These are phyloP conservation scores for Oryza meridionalis DNA, from an alignment of 176 grass and related monocot genomes.

Conservation along the genomic window DNA sequence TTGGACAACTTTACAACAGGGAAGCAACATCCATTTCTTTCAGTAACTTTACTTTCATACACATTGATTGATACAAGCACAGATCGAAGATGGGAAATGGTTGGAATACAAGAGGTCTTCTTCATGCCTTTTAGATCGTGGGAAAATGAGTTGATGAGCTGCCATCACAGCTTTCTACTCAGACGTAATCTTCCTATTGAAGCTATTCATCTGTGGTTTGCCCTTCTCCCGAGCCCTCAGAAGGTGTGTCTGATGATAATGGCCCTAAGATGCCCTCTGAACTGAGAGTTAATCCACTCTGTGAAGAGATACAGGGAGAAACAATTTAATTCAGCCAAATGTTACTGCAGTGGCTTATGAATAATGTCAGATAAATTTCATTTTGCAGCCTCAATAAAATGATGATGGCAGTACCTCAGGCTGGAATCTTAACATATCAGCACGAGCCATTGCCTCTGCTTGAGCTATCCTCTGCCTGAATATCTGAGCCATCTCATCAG, in stretches of 20 bases:
- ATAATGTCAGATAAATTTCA: background rate
- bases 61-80: conserved; percentile 14
- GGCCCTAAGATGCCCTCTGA: conserved; percentile 87
- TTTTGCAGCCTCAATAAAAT: background rate
- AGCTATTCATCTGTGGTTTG: conserved; percentile 36
- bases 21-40: conserved; percentile 38
- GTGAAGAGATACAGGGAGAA: conserved; percentile 30
- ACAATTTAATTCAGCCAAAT: conserved; percentile 21
- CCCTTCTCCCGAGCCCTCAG: conserved; percentile 43
- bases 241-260: conserved; percentile 62
- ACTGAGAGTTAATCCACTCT: conserved; percentile 90
- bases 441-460: conserved; percentile 97
- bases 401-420: conserved; percentile 66
- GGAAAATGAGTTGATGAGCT: conserved; percentile 13
- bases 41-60: conserved; percentile 43
- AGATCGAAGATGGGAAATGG: conserved; percentile 7
- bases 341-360: background rate
- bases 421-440: conserved; percentile 94
- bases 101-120: conserved; percentile 26
- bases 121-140: conserved; percentile 1
- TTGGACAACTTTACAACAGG: conserved; percentile 41
- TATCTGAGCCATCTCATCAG: conserved; percentile 98
- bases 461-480: conserved; percentile 98
- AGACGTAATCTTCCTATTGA: background rate
- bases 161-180: conserved; percentile 20